These are phyloP conservation scores for Quercus wislizeni DNA, from an alignment of 306 rosid genomes.

Conservation along the genomic window DNA sequence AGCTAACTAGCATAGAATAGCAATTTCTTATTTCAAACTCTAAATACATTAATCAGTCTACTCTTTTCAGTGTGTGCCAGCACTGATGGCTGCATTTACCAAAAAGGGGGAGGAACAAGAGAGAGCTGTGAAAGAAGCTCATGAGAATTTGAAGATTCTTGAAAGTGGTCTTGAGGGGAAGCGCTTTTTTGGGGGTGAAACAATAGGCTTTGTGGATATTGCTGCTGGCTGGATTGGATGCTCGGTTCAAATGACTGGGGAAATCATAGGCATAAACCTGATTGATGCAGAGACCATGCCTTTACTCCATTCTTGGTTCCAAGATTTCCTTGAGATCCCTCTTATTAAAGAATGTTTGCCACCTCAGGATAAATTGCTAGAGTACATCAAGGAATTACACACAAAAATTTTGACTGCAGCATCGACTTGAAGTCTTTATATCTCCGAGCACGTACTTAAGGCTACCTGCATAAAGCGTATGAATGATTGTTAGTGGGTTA, in stretches of 20 bases:
- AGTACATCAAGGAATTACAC: conserved; percentile 20
- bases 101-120: conserved; percentile 46
- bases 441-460: neutral
- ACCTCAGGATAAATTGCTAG: conserved; percentile 33
- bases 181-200: conserved; percentile 42
- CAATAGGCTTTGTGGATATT: conserved; percentile 44
- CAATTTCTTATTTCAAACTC: neutral
- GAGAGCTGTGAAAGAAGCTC: conserved; percentile 38
- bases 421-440: conserved; percentile 29
- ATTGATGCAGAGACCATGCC: conserved; percentile 37
- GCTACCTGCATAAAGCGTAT: neutral
- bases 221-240: conserved; percentile 43
- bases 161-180: conserved; percentile 41
- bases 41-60: neutral
- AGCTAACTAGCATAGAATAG: neutral
- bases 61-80: conserved; percentile 35
- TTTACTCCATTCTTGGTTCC: conserved; percentile 36
- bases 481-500: neutral
- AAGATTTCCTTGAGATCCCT: conserved; percentile 29
- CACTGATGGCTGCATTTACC: conserved; percentile 26
- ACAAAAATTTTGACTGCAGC: conserved; percentile 17
- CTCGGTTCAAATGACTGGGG: conserved; percentile 28
- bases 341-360: conserved; percentile 37
- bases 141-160: conserved; percentile 43
- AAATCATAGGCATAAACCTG: conserved; percentile 29